These are phyloP conservation scores for Oryza glaberrima DNA, from an alignment of 176 grass and related monocot species.

Conservation along the genomic window DNA sequence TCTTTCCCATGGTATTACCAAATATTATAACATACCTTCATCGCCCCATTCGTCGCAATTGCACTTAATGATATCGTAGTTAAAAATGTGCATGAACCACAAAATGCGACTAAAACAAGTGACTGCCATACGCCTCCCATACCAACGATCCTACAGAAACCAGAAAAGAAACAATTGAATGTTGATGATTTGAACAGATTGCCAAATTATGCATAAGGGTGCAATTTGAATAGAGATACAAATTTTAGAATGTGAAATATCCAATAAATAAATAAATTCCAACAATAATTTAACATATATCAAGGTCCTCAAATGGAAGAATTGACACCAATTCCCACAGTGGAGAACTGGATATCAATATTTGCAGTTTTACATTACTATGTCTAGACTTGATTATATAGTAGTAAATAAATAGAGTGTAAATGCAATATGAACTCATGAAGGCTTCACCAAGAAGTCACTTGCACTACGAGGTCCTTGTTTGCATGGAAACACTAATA, in stretches of 20 bases:
- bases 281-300: slow-evolving; percentile 8
- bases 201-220: slow-evolving; percentile 7
- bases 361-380: background rate
- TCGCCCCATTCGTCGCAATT: slow-evolving; percentile 96
- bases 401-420: background rate
- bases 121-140: slow-evolving; percentile 88
- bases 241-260: slow-evolving; percentile 12
- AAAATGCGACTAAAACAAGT: slow-evolving; percentile 73
- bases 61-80: slow-evolving; percentile 92
- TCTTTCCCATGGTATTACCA: background rate
- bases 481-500: slow-evolving; percentile 14
- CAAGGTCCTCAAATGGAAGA: slow-evolving; percentile 4
- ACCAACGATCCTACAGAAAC: slow-evolving; percentile 80
- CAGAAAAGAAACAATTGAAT: slow-evolving; percentile 7
- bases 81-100: slow-evolving; percentile 88
- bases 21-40: slow-evolving; percentile 71
- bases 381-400: background rate
- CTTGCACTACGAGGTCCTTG: background rate
- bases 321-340: background rate
- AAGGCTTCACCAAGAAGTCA: background rate
- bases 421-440: slow-evolving; percentile 16
- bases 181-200: background rate
- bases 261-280: background rate
- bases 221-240: slow-evolving; percentile 1
- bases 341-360: background rate